Conservation (phyloP, 495 filamentous ascomycete genomes). For the Physcia stellaris region DNA sequence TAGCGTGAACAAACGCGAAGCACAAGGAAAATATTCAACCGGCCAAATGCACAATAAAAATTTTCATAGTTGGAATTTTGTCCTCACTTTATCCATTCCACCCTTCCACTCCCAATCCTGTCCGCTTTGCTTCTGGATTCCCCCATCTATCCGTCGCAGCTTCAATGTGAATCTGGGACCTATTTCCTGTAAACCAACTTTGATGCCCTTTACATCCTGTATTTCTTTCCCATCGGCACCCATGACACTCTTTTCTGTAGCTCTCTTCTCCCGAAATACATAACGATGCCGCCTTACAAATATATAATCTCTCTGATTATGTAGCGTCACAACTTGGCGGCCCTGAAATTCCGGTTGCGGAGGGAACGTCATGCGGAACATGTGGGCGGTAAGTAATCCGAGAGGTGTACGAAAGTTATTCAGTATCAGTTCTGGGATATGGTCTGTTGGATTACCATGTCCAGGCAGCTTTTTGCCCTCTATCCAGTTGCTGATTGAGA, state of each 20-base stretch:
- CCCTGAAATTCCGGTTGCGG: constrained; percentile 68
- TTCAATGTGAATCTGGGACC: constrained; percentile 79
- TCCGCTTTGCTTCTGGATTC: constrained; percentile 64
- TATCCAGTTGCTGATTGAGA: constrained; percentile 71
- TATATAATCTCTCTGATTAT: constrained; percentile 94
- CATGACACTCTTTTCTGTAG: constrained; percentile 77
- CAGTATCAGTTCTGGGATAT: constrained; percentile 84
- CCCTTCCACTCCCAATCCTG: constrained; percentile 95
- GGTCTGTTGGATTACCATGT: constrained; percentile 77
- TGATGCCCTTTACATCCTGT: constrained; percentile 66
- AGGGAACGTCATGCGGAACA: constrained; percentile 76
- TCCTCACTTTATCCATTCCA: constrained; percentile 83
- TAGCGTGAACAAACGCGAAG: no score
- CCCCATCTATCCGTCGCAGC: constrained; percentile 80
- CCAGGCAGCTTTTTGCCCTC: constrained; percentile 73
- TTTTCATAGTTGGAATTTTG: constrained; percentile 69
- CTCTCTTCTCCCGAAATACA: constrained; percentile 73
- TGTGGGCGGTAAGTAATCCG: constrained; percentile 73
- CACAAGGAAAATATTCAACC: no score
- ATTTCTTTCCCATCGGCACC: constrained; percentile 78
- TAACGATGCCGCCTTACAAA: constrained; percentile 86
- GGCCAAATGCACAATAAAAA: no score
- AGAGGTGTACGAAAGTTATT: constrained; percentile 93
- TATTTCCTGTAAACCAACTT: constrained; percentile 72
- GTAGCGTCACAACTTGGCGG: constrained; percentile 77